Evolutionary conservation across 192 early-diverging fungal species (phyloP).

Genomic region (Linnemannia elongata): DNA sequence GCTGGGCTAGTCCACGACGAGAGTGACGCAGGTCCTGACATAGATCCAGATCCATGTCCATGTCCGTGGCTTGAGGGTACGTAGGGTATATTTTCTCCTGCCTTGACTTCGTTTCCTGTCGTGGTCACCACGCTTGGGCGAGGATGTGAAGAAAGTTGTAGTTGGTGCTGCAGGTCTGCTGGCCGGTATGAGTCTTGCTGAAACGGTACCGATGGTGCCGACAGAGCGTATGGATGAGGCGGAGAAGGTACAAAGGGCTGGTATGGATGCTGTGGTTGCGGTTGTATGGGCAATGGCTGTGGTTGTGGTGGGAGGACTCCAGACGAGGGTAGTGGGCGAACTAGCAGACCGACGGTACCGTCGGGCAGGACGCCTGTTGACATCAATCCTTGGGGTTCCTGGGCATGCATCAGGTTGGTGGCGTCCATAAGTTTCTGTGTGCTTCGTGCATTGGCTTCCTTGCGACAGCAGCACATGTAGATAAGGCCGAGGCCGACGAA

Average conservation of each 20-base stretch:
- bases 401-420: conserved; percentile 25
- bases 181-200: neutral
- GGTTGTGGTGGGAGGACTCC: neutral
- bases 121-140: conserved; percentile 2
- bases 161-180: neutral
- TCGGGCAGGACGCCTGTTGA: conserved; percentile 10
- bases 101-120: neutral
- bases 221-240: neutral
- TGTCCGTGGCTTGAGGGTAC: neutral
- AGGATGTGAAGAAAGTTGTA: conserved; percentile 18
- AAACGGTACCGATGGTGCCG: neutral
- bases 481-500: neutral
- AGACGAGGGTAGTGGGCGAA: conserved; percentile 15
- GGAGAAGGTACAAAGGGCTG: neutral
- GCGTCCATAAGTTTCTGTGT: conserved; percentile 34
- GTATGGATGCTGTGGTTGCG: neutral
- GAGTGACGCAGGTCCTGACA: neutral
- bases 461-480: conserved; percentile 16
- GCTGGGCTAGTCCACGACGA: neutral
- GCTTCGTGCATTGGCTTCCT: neutral
- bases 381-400: conserved; percentile 20
- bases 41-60: neutral
- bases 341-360: conserved; percentile 4
- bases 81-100: neutral
- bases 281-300: conserved; percentile 1